phyloP scores from a whole-genome alignment of 306 rosid genomes.

The Dryas octopetala region DNA sequence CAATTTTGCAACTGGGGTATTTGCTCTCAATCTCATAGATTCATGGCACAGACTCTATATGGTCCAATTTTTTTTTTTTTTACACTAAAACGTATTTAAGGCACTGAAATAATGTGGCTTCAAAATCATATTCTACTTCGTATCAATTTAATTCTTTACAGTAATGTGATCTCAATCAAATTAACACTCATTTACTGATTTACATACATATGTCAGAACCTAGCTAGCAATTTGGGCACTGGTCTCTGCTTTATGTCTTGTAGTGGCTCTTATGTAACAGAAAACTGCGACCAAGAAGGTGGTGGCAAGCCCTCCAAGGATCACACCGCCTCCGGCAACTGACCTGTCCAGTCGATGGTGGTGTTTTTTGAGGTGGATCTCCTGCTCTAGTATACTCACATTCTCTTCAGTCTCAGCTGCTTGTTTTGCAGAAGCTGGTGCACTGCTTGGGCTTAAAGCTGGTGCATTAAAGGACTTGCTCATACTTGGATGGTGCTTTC shows the following conservation, averaged over 20 bases:
- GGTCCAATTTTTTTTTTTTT: not conserved
- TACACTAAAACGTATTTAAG: not conserved
- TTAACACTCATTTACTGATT: slow-evolving; percentile 5
- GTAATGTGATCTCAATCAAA: not conserved
- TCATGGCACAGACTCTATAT: not conserved
- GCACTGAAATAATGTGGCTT: not conserved
- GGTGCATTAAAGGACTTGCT: slow-evolving; percentile 19
- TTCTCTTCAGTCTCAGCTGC: slow-evolving; percentile 20
- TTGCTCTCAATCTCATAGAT: no score
- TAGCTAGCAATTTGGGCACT: not conserved
- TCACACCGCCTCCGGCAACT: slow-evolving; percentile 71
- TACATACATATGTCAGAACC: not conserved
- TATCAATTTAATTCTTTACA: slow-evolving; percentile 22
- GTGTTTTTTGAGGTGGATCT: slow-evolving; percentile 29
- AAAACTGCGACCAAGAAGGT: slow-evolving; percentile 64
- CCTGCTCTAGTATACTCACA: slow-evolving; percentile 22
- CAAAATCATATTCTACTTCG: not conserved
- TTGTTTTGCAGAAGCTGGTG: slow-evolving; percentile 18
- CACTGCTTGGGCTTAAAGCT: slow-evolving; percentile 40
- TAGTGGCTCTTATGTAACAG: slow-evolving; percentile 77
- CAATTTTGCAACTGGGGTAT: no score
- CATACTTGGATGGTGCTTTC: slow-evolving; percentile 41
- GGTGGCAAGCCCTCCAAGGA: slow-evolving; percentile 84
- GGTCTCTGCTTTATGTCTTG: slow-evolving; percentile 39
- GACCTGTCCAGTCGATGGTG: slow-evolving; percentile 63